Evolutionary conservation across 768 basidiomycete species (phyloP).

Genomic region (Guyanaporus albipodus): DNA sequence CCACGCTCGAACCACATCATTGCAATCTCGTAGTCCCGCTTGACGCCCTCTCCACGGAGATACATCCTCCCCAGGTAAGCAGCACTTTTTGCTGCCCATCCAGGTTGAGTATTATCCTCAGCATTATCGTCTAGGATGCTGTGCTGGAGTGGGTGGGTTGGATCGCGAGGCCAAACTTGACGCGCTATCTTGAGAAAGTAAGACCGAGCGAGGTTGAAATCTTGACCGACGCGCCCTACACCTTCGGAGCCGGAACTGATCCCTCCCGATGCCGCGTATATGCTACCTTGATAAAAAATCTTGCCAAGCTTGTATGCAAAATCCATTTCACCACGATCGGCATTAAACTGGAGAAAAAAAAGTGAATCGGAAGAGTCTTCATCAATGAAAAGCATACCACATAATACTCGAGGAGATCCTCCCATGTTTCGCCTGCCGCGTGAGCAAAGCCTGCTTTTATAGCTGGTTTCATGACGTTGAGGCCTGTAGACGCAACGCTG

Average conservation of each 20-base stretch:
- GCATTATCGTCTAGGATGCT: conserved; percentile 43
- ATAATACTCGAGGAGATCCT: conserved; percentile 90
- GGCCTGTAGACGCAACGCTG: conserved; percentile 85
- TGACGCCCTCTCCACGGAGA: conserved; percentile 87
- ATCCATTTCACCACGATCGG: conserved; percentile 84
- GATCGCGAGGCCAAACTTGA: conserved; percentile 84
- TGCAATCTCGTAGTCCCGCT: conserved; percentile 66
- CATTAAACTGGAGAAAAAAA: conserved; percentile 68
- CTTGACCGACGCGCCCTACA: conserved; percentile 83
- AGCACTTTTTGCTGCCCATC: conserved; percentile 73
- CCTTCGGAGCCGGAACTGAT: conserved; percentile 86
- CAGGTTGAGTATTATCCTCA: conserved; percentile 47
- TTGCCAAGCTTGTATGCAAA: conserved; percentile 93
- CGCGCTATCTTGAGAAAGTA: conserved; percentile 87
- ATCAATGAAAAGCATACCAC: conserved; percentile 44
- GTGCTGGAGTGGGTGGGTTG: conserved; percentile 48
- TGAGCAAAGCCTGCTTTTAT: conserved; percentile 81
- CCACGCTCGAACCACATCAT: conserved; percentile 96
- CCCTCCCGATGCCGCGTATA: conserved; percentile 77
- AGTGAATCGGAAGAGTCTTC: neutral
- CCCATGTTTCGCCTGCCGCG: conserved; percentile 91
- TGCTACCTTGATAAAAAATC: conserved; percentile 93
- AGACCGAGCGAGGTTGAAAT: conserved; percentile 67
- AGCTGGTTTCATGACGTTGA: conserved; percentile 65
- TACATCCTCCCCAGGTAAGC: conserved; percentile 93